Evolutionary conservation across 805 yeast genomes (phyloP).

Genomic region (Myxozyma neglecta): DNA sequence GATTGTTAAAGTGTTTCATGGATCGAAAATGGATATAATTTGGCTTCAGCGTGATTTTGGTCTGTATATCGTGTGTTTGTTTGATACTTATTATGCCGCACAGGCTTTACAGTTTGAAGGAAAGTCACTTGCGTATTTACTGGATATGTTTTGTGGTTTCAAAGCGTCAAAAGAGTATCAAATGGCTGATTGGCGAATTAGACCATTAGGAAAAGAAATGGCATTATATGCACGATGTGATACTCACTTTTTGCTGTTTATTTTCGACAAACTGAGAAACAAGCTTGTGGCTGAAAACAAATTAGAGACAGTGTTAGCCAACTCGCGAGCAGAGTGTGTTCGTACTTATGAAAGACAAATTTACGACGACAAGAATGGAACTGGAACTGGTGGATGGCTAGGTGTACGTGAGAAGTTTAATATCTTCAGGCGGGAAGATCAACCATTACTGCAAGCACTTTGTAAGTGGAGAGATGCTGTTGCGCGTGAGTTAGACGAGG

Average conservation of each 20-base stretch:
- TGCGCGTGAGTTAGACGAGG: slow-evolving; percentile 81
- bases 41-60: slow-evolving; percentile 98
- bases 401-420: slow-evolving; percentile 63
- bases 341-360: slow-evolving; percentile 79
- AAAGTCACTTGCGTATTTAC: slow-evolving; percentile 77
- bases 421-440: slow-evolving; percentile 50
- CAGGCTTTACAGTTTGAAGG: slow-evolving; percentile 74
- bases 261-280: slow-evolving; percentile 72
- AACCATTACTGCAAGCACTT: slow-evolving; percentile 57
- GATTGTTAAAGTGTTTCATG: slow-evolving; percentile 87
- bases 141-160: slow-evolving; percentile 78
- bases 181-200: slow-evolving; percentile 91
- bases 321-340: slow-evolving; percentile 75
- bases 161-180: slow-evolving; percentile 92
- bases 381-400: slow-evolving; percentile 60
- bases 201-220: slow-evolving; percentile 81
- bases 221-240: slow-evolving; percentile 87
- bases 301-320: slow-evolving; percentile 59
- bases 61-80: slow-evolving; percentile 78
- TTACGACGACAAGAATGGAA: slow-evolving; percentile 46
- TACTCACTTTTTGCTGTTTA: slow-evolving; percentile 83
- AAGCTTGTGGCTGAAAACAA: slow-evolving; percentile 44
- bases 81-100: slow-evolving; percentile 92
- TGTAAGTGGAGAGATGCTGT: slow-evolving; percentile 79
- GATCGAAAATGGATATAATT: slow-evolving; percentile 93